Percentiles rank a stretch among this genome's conserved stretches.
Evolutionary conservation across 768 basidiomycete species (phyloP).

Genomic region (Lactarius hengduanensis): DNA sequence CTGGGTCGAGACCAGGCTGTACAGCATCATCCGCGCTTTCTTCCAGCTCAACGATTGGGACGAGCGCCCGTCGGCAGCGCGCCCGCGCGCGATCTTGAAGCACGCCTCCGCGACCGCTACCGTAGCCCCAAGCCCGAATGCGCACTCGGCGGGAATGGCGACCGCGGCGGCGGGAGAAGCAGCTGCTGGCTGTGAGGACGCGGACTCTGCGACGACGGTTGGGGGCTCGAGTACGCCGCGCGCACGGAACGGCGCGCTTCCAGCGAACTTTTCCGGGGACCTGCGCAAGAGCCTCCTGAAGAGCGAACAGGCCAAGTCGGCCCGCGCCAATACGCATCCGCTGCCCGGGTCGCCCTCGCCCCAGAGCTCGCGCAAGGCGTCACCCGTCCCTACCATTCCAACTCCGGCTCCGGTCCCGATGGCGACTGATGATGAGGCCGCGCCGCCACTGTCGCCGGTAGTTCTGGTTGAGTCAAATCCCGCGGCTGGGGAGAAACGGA

Average conservation of each 20-base stretch:
- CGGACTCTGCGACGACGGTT: background rate
- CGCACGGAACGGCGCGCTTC: slow-evolving; percentile 22
- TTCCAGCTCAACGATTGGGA: slow-evolving; percentile 39
- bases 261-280: slow-evolving; percentile 45
- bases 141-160: slow-evolving; percentile 5
- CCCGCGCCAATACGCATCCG: slow-evolving; percentile 54
- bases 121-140: slow-evolving; percentile 2
- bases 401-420: slow-evolving; percentile 33
- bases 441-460: background rate
- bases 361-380: slow-evolving; percentile 52
- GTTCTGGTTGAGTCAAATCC: background rate
- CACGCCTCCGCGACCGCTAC: background rate
- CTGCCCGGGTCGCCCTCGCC: slow-evolving; percentile 46
- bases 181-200: background rate
- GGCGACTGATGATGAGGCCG: slow-evolving; percentile 36
- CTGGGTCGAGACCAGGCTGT: slow-evolving; percentile 78
- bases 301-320: slow-evolving; percentile 78
- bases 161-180: background rate
- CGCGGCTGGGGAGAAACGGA: slow-evolving; percentile 31
- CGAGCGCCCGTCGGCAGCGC: slow-evolving; percentile 18
- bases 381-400: slow-evolving; percentile 40
- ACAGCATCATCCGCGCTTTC: slow-evolving; percentile 73
- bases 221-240: slow-evolving; percentile 8
- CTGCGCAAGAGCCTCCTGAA: slow-evolving; percentile 78
- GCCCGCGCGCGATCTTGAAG: slow-evolving; percentile 16